phyloP scores from a whole-genome alignment of 2,329 filamentous ascomycete species.

The Beauveria sp. region DNA sequence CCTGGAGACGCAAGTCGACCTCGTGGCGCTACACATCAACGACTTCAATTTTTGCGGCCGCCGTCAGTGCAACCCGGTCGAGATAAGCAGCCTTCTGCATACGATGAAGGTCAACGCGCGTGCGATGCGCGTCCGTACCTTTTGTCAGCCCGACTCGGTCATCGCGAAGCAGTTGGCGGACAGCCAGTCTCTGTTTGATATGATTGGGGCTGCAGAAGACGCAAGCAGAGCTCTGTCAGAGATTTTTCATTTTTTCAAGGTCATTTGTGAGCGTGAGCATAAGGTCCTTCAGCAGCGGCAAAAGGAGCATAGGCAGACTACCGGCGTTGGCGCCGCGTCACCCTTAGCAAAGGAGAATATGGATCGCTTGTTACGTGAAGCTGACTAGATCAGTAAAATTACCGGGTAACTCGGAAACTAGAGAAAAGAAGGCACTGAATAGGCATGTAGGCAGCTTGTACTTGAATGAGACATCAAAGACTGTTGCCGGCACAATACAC shows the following conservation, averaged over 20 bases:
- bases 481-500: background rate
- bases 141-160: slow-evolving; percentile 50
- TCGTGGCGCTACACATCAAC: slow-evolving; percentile 40
- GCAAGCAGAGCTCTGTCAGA: slow-evolving; percentile 41
- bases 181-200: slow-evolving; percentile 40
- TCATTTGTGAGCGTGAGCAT: slow-evolving; percentile 40
- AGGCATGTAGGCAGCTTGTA: background rate
- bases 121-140: slow-evolving; percentile 45
- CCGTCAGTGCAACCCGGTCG: slow-evolving; percentile 32
- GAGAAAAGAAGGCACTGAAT: too few species aligned
- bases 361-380: background rate
- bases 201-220: slow-evolving; percentile 37
- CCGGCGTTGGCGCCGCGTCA: background rate
- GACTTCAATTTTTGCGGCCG: slow-evolving; percentile 49
- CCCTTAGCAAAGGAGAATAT: background rate
- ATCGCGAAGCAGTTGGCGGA: slow-evolving; percentile 52
- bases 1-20: slow-evolving; percentile 51
- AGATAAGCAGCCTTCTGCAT: slow-evolving; percentile 41
- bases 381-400: background rate
- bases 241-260: slow-evolving; percentile 46
- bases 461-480: background rate
- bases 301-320: slow-evolving; percentile 12
- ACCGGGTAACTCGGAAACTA: background rate
- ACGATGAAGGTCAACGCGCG: slow-evolving; percentile 46
- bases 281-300: slow-evolving; percentile 19